Evolutionary conservation across 768 basidiomycete species (phyloP).

Genomic region (Suillus americanus): DNA sequence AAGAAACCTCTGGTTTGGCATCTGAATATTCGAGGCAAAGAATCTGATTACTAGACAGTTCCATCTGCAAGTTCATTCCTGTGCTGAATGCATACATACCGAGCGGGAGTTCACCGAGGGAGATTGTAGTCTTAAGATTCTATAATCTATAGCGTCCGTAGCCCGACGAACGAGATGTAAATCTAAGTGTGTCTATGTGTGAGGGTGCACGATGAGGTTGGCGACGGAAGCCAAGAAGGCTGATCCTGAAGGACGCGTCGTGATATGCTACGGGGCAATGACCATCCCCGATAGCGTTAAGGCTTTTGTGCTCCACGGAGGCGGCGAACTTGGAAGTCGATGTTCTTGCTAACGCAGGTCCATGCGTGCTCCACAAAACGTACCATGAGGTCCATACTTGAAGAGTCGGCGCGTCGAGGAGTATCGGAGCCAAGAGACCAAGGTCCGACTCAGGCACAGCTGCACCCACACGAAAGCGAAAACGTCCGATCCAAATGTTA

Average conservation of each 20-base stretch:
- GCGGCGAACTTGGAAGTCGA: constrained; percentile 22
- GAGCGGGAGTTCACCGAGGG: constrained; percentile 15
- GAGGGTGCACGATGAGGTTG: constrained; percentile 31
- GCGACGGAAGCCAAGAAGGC: constrained; percentile 37
- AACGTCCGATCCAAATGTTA: constrained; percentile 34
- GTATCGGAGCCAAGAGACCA: constrained; percentile 4
- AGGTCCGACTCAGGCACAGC: constrained; percentile 22
- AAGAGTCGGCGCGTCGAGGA: background rate
- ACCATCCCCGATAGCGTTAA: constrained; percentile 39
- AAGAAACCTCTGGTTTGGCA: too few species aligned
- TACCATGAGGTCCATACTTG: constrained; percentile 34
- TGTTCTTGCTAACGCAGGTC: background rate
- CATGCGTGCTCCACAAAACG: constrained; percentile 25
- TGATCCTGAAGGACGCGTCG: constrained; percentile 20
- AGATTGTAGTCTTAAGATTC: background rate
- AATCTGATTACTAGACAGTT: too few species aligned
- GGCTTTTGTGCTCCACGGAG: constrained; percentile 12
- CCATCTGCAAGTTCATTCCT: constrained; percentile 7
- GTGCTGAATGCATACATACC: background rate
- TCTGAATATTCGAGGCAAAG: too few species aligned
- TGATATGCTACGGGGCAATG: constrained; percentile 27
- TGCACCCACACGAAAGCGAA: background rate
- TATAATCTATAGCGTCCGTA: background rate
- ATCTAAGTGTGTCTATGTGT: background rate
- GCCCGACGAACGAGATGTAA: background rate